Evolutionary conservation across 2,329 filamentous ascomycete species (phyloP).

Genomic region (Botryotinia calthae): DNA sequence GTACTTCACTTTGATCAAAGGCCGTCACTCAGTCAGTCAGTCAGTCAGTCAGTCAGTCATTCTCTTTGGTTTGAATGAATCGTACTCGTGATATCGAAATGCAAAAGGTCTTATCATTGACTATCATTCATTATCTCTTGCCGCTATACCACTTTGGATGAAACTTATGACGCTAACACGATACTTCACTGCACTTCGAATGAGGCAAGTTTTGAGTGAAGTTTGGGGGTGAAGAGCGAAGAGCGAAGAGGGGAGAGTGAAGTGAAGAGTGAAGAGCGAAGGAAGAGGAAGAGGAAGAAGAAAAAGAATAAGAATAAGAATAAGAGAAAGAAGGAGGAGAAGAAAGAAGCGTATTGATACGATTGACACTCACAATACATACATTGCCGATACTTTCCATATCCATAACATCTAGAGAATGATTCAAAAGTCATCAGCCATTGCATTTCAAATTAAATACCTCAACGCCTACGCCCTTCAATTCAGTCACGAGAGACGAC

Average conservation of each 20-base stretch:
- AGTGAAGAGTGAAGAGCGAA: not conserved
- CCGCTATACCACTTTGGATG: not conserved
- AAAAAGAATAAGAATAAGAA: too few relatives aligned
- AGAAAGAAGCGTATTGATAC: not conserved
- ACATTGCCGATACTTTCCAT: too few relatives aligned
- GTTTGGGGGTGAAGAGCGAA: not conserved
- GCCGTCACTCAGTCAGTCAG: not conserved
- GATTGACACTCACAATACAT: too few relatives aligned
- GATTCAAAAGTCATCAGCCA: not conserved
- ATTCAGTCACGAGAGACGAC: not conserved
- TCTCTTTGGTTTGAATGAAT: not conserved
- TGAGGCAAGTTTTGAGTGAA: not conserved
- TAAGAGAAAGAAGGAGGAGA: too few relatives aligned
- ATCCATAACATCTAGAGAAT: too few relatives aligned
- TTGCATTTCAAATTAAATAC: not conserved
- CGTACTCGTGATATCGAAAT: constrained; percentile 5
- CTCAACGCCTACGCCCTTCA: not conserved
- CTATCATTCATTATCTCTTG: not conserved
- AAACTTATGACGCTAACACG: not conserved
- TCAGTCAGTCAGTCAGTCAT: not conserved
- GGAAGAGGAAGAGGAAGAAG: not conserved
- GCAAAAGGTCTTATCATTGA: not conserved
- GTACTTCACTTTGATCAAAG: not conserved
- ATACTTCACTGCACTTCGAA: not conserved
- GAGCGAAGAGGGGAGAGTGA: not conserved